Evolutionary conservation across 2,329 filamentous ascomycete genomes (phyloP).

Genomic region (Colletotrichum sp.): DNA sequence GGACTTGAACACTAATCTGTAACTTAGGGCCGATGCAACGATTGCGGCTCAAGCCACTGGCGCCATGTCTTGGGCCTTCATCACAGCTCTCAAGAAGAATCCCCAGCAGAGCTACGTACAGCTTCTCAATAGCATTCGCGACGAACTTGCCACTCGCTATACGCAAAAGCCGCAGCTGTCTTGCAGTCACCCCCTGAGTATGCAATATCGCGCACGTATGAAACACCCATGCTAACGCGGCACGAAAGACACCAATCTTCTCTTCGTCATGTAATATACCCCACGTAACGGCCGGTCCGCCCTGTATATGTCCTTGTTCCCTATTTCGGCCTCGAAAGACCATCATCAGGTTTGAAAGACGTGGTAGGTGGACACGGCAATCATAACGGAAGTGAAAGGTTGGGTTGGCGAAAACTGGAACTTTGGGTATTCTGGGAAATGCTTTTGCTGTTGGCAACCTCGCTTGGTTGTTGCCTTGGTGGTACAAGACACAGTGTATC

Average conservation of each 20-base stretch:
- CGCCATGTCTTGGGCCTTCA: slow-evolving; percentile 98
- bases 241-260: slow-evolving; percentile 61
- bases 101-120: slow-evolving; percentile 98
- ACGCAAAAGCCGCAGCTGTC: slow-evolving; percentile 95
- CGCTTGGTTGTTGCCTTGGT: background rate
- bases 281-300: slow-evolving; percentile 1
- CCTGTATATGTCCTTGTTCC: slow-evolving; percentile 10
- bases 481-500: background rate
- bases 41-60: slow-evolving; percentile 91
- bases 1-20: background rate
- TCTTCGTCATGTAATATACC: slow-evolving; percentile 63
- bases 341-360: background rate
- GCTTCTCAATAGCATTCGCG: slow-evolving; percentile 93
- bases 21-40: slow-evolving; percentile 83
- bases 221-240: background rate
- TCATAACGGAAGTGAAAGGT: background rate
- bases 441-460: background rate
- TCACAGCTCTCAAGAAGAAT: slow-evolving; percentile 91
- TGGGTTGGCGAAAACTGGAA: background rate
- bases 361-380: background rate
- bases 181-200: slow-evolving; percentile 95
- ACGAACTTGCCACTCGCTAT: slow-evolving; percentile 88
- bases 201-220: slow-evolving; percentile 35
- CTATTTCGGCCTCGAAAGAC: background rate
- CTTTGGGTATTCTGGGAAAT: background rate